Base-by-base conservation (phyloP, 2,329 filamentous ascomycete species). In the Ophiosphaerella narmari region DNA sequence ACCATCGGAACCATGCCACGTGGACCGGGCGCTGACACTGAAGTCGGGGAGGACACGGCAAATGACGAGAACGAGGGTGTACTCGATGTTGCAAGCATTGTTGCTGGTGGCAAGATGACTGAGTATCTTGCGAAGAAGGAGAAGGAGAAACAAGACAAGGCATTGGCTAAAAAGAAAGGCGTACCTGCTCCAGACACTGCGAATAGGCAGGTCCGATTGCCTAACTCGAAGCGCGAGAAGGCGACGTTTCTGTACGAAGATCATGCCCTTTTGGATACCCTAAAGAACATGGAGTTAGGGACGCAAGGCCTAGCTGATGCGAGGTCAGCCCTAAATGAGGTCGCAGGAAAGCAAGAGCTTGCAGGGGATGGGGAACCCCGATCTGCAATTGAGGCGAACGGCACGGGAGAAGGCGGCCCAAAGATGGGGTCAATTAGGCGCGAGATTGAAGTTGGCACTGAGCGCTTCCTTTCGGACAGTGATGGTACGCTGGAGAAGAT, bases 91-190 rank as follows among this genome's bases (percentile, higher is more conserved):
- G 90, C 90, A n/a, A 88, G 83, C 59, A 92, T 94, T 57, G 89
- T 94, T 32, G 88, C 88, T 1, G 88, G 86, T 60, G 90, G 90
- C 29, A 89, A 91, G 71, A 90, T 90, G 60, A 85, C 86, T 60
- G 90, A 94, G 63, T 93, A 91, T 62, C 77, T 94, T 5, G 90
- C 89, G 8, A 89, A 90, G 74, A 91, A 90, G 70, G 89, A 93
- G 67, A 88, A 86, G 68, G 88, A 92, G 66, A 92, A 90, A 78
- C 79, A 80, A 5, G 86, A 88, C 52, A 87, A 84, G 72, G 75
- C 77, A 1, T 74, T 82, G 50, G 78, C 80, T 18, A 84, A 82
- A 59, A 88, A 87, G 62, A 80, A 80, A 56, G 74, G 75, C 6
- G 80, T 77, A 18, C 85, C 86, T 61, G 81, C 81, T 32, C 81